phyloP scores from a whole-genome alignment of 139 green algal species.

The Chlorella sp. region DNA sequence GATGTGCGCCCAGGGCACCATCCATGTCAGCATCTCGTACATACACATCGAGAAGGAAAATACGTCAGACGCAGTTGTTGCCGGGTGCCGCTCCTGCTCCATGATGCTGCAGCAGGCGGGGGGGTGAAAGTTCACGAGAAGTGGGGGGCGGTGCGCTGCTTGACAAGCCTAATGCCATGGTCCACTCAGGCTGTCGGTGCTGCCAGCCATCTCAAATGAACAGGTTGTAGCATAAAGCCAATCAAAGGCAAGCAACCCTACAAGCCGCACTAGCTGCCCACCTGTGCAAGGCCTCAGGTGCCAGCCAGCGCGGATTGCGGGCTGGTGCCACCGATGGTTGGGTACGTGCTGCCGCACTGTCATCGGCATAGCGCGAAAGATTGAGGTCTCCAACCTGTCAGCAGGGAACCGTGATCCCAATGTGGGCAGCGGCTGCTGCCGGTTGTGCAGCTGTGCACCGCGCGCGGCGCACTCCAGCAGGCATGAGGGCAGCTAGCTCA shows the following conservation, averaged over 20 bases:
- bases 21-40: not conserved
- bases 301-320: constrained; percentile 5
- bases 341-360: not conserved
- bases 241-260: not conserved
- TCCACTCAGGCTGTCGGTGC: too few relatives aligned
- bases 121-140: not conserved
- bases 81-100: too few relatives aligned
- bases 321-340: not conserved
- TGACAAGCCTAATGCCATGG: not conserved
- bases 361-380: not conserved
- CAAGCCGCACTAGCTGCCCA: not conserved
- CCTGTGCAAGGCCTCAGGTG: not conserved
- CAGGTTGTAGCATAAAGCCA: not conserved
- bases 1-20: not conserved
- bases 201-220: not conserved
- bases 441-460: not conserved
- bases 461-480: not conserved
- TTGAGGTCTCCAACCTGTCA: not conserved
- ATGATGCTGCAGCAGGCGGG: too few relatives aligned
- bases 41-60: not conserved
- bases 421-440: too few relatives aligned
- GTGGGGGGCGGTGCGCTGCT: not conserved
- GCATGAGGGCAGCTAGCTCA: not conserved
- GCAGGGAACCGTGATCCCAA: not conserved
- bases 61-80: not conserved